Evolutionary conservation across 2,329 filamentous ascomycete species (phyloP).

Genomic region (Fusarium succisae): DNA sequence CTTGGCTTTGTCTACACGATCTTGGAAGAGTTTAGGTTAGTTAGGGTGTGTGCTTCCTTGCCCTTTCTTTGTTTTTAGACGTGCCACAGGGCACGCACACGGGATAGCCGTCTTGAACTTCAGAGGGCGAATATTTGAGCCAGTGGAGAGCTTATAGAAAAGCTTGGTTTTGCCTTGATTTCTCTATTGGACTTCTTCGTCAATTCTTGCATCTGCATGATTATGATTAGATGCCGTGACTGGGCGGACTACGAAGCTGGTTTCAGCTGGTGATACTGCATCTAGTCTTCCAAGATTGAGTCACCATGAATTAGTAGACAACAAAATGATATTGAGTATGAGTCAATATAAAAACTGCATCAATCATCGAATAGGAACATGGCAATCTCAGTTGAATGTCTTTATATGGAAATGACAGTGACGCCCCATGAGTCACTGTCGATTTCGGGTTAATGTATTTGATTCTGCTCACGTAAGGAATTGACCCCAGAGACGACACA

Average conservation of each 20-base stretch:
- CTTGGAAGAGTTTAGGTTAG: neutral
- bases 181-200: neutral
- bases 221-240: neutral
- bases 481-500: neutral
- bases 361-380: neutral
- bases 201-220: neutral
- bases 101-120: neutral
- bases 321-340: neutral
- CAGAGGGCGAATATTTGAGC: neutral
- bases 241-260: neutral
- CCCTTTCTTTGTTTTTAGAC: neutral
- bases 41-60: conserved; percentile 1
- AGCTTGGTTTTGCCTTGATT: neutral
- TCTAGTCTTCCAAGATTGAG: neutral
- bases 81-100: neutral
- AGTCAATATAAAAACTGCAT: conserved; percentile 4
- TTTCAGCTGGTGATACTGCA: neutral
- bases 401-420: conserved; percentile 7
- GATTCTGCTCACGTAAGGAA: conserved; percentile 32
- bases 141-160: neutral
- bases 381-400: neutral
- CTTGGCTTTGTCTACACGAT: conserved; percentile 13
- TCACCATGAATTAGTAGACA: neutral
- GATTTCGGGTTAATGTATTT: conserved; percentile 15
- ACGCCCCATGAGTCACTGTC: conserved; percentile 32